phyloP scores from a whole-genome alignment of 2,329 filamentous ascomycete genomes.

The Colletotrichum magnum region DNA sequence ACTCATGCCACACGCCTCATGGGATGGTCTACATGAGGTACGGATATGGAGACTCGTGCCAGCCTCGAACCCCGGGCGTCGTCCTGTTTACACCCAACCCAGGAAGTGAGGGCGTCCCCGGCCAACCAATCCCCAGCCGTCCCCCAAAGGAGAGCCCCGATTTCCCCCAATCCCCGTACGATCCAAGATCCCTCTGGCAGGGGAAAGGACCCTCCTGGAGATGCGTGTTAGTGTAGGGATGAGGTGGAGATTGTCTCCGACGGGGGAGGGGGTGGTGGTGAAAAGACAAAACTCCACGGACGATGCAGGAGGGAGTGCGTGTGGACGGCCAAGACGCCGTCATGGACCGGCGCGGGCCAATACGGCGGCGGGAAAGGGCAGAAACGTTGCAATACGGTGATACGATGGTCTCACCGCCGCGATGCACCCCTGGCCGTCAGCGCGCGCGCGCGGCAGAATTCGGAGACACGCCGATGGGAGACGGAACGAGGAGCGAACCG shows the following conservation, averaged over 20 bases:
- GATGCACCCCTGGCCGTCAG: conserved; percentile 8
- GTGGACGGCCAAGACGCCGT: conserved; percentile 26
- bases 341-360: conserved; percentile 20
- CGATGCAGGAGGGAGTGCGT: neutral
- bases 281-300: conserved; percentile 5
- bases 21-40: neutral
- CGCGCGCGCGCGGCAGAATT: conserved; percentile 33
- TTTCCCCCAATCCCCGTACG: conserved; percentile 40
- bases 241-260: conserved; percentile 14
- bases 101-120: conserved; percentile 11
- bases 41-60: conserved; percentile 28
- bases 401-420: conserved; percentile 37
- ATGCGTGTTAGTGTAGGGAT: no score
- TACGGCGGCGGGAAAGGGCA: conserved; percentile 27
- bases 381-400: conserved; percentile 24
- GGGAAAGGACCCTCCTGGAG: conserved; percentile 23
- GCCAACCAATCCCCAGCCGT: conserved; percentile 36
- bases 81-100: conserved; percentile 38
- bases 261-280: conserved; percentile 2
- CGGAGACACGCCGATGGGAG: conserved; percentile 32
- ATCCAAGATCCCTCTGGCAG: conserved; percentile 36
- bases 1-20: conserved; percentile 14
- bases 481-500: neutral
- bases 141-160: conserved; percentile 31
- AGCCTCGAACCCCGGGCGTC: conserved; percentile 34